Base-by-base conservation (phyloP, 2,329 filamentous ascomycete genomes). In the Penicillium sclerotiorum region DNA sequence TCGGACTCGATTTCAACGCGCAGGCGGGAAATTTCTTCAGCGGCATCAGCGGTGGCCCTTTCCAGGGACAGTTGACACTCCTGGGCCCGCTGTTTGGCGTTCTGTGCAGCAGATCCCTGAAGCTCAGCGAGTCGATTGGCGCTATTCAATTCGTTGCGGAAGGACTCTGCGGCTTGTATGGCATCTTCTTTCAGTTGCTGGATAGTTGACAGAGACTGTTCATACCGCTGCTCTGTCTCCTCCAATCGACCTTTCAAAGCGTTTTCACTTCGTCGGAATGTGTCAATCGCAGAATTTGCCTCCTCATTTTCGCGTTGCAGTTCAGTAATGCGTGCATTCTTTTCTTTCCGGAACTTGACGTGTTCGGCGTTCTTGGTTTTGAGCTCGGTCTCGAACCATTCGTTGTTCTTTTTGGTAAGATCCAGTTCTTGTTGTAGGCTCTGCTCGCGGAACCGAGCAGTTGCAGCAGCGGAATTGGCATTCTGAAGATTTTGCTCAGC, bases 261-360 rank as follows among this genome's bases (percentile, higher is more conserved):
- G 52, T 89, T 84, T 66, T 96, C 92, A 32, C 85, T 89, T 32
- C 89, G 86, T 65, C 88, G 87, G 18, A 95, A 76, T 8, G 87
- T 82, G 47, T 96, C 90, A 45, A 91, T 81, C 25, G 82, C 87
- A 17, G 88, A 86, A 56, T 82, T 86, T 37, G 88, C 84, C 59
- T 99, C 94, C 60, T 97, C 93, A 59, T 93, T 89, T 53, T 88
- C 84, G 45, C 91, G 88, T 71, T 96, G 89, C 22, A 99, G 82
- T 63, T 95, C 89, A 8, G 91, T 83, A 60, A 97, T 90, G 32
- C 89, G 88, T 1, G 90, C 87, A 55, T 89, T 89, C 79, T 96
- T 97, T 68, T 99, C 94, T 67, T 96, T 97, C 56, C 94, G 85
- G 72, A 89, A 93, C 65, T 92, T 96, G 58, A 93, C 82, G 40